phyloP scores from a whole-genome alignment of 2,329 filamentous ascomycete genomes.

The Colletotrichum sp. region DNA sequence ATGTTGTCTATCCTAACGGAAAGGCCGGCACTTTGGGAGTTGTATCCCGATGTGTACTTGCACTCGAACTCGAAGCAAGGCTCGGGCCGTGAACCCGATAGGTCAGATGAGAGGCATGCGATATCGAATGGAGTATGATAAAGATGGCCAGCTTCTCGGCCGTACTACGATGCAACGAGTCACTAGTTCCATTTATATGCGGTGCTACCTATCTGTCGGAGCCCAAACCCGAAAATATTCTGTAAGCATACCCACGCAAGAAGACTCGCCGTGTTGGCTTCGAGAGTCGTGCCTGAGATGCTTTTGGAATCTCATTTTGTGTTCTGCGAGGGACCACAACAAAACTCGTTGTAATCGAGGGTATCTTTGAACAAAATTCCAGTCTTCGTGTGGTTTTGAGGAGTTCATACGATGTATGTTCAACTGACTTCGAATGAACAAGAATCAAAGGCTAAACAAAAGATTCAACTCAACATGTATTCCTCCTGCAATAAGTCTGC shows the following conservation, averaged over 20 bases:
- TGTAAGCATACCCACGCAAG: fast-evolving
- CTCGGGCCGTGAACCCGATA: background rate
- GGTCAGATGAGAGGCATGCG: background rate
- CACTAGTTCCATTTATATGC: background rate
- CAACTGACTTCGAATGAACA: too few species aligned
- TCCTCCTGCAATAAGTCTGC: background rate
- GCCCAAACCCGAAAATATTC: background rate
- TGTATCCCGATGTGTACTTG: fast-evolving
- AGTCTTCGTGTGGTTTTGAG: too few species aligned
- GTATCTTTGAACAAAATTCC: too few species aligned
- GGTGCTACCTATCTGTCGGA: background rate
- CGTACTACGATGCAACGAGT: background rate
- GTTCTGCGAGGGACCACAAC: too few species aligned
- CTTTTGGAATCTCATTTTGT: too few species aligned
- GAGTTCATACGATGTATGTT: too few species aligned
- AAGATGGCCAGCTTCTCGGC: background rate
- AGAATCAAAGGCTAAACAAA: too few species aligned
- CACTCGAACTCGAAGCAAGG: background rate
- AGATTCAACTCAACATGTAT: too few species aligned
- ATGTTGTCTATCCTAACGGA: background rate
- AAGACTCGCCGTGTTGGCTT: background rate
- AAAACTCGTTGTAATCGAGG: too few species aligned
- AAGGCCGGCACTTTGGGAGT: background rate
- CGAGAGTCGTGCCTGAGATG: too few species aligned
- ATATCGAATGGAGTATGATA: background rate